Evolutionary conservation across 495 filamentous ascomycete genomes (phyloP).

Genomic region (Melanomma pulvis-pyrius): DNA sequence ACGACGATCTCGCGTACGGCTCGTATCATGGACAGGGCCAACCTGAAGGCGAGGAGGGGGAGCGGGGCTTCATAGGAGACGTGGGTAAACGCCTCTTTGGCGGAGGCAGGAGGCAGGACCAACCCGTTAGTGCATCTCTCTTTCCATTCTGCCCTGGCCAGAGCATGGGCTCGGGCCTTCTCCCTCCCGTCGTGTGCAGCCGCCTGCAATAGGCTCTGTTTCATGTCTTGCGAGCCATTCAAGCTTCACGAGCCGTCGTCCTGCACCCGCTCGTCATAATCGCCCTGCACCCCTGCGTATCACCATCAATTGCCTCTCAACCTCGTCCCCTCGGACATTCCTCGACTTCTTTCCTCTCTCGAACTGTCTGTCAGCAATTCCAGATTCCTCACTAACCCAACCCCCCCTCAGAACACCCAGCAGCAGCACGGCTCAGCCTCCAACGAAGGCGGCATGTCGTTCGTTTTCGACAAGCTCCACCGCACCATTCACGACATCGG

Average conservation of each 20-base stretch:
- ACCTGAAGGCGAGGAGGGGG: constrained; percentile 50
- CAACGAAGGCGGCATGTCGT: constrained; percentile 45
- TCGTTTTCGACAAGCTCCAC: constrained; percentile 61
- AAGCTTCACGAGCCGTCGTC: not conserved
- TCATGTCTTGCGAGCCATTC: not conserved
- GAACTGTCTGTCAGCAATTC: not conserved
- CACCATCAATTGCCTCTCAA: not conserved
- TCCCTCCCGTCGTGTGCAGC: not conserved
- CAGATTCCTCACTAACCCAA: constrained; percentile 8
- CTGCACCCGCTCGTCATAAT: not conserved
- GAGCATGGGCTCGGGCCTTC: not conserved
- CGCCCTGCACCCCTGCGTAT: not conserved
- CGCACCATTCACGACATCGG: constrained; percentile 56
- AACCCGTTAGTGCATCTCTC: constrained; percentile 1
- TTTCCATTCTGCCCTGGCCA: not conserved
- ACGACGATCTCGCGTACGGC: constrained; percentile 61
- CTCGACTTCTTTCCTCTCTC: not conserved
- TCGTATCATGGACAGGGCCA: constrained; percentile 49
- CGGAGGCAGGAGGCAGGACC: constrained; percentile 12
- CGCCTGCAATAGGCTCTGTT: not conserved
- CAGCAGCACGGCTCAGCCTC: constrained; percentile 29
- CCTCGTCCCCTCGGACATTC: not conserved
- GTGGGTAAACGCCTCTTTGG: constrained; percentile 52
- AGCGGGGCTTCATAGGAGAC: constrained; percentile 58
- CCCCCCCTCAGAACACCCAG: constrained; percentile 6